Base-by-base conservation (phyloP, 495 filamentous ascomycete genomes). In the Chaetomium fimeti region DNA sequence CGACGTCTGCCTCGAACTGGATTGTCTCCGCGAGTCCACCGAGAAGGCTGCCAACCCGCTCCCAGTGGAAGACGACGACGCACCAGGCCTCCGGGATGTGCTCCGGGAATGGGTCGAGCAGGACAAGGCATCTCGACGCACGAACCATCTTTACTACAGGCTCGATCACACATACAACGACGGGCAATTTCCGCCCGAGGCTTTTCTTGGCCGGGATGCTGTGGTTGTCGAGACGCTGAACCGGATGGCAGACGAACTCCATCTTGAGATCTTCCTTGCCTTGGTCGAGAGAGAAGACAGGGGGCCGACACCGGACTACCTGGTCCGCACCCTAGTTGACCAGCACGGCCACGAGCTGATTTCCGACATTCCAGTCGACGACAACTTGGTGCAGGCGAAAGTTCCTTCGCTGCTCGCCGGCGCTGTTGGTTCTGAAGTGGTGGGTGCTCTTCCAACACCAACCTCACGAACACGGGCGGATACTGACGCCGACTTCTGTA, bases 231-330 rank as follows among this genome's bases (percentile, higher is more conserved):
- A 64, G 3, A 64, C 65, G 0, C 20, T 72, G 5, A 20, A 6
- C 9, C 12, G 20, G 0, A n/a, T 70, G 2, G 36, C 22, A 1
- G 24, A 45, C 3, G 43, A 62, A 8, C 24, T 66, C 6, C 54
- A 47, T 1, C n/a, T 70, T 11, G 70, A 72, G 32, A 5, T 72
- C 0, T 70, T 70, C 52, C 32, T 69, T 12, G 61, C 59, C 18
- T 6, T 66, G 12, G 36, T 72, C 4, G 65, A 68, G 3, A 60
- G 61, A 20, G 61, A 62, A 1, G 56, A 58, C 28, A 42, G 29
- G 18, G 20, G 45, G 3, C 3, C 51, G 48, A 22, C 48, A 16
- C 54, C 54, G 13, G 32, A 38, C 42, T 66, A 70, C 29, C 25
- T 70, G 11, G 55, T 52, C 20, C 56, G 43, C 40, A 28, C 25